Evolutionary conservation across 495 filamentous ascomycete genomes (phyloP).

Genomic region (Letharia columbiana): DNA sequence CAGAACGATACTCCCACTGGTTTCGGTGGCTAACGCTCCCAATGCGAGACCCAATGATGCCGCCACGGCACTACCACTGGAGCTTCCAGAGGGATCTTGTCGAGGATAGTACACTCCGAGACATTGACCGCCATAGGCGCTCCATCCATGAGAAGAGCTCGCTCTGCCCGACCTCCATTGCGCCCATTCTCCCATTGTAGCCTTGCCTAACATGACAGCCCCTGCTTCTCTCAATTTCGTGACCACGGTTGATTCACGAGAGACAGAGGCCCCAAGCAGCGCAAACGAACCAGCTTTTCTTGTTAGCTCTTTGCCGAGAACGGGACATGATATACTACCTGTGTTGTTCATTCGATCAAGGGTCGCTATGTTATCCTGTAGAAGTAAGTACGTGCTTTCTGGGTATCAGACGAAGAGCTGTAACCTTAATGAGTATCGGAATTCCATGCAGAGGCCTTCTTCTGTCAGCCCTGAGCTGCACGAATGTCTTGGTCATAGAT

Average conservation of each 20-base stretch:
- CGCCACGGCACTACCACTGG: conserved; percentile 30
- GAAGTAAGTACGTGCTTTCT: not conserved
- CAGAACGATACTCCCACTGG: conserved; percentile 34
- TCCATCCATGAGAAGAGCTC: conserved; percentile 40
- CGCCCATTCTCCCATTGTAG: conserved; percentile 39
- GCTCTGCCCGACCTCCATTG: conserved; percentile 27
- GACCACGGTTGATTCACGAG: conserved; percentile 32
- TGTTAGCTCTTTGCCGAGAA: not conserved
- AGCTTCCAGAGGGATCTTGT: conserved; percentile 34
- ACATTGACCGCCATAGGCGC: conserved; percentile 36
- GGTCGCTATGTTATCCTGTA: conserved; percentile 32
- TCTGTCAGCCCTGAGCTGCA: not conserved
- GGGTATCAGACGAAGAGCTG: not conserved
- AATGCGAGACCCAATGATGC: conserved; percentile 32
- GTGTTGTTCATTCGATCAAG: conserved; percentile 23
- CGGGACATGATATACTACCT: conserved; percentile 1
- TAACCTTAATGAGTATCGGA: conserved; percentile 31
- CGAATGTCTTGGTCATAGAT: not conserved
- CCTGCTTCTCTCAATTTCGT: conserved; percentile 34
- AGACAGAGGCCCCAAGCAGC: conserved; percentile 34
- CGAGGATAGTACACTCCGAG: conserved; percentile 37
- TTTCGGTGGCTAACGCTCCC: conserved; percentile 32
- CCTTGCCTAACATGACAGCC: conserved; percentile 38
- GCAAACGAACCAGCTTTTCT: conserved; percentile 42
- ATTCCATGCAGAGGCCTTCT: conserved; percentile 31